Evolutionary conservation across 2,329 filamentous ascomycete genomes (phyloP).

Genomic region (Tolypocladium tundrense): DNA sequence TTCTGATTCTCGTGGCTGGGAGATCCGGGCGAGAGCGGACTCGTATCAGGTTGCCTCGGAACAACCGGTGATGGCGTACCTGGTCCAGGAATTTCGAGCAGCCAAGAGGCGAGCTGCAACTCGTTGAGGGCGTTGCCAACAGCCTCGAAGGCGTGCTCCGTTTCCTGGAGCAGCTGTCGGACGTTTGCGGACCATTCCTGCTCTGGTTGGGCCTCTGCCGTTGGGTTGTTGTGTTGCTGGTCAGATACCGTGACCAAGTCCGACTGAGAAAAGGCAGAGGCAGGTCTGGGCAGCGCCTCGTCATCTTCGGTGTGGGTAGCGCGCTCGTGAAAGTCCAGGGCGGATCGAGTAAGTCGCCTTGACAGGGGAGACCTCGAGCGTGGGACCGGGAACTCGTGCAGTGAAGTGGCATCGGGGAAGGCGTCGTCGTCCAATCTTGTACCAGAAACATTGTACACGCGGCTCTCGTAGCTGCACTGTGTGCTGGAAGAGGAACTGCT

Average conservation of each 20-base stretch:
- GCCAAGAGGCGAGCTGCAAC: constrained; percentile 18
- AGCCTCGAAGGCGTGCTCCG: constrained; percentile 39
- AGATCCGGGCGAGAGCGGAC: neutral
- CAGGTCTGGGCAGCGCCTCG: neutral
- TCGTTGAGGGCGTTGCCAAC: constrained; percentile 31
- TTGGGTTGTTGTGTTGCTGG: neutral
- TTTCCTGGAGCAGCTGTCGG: constrained; percentile 35
- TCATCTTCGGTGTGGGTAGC: neutral
- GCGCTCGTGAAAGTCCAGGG: neutral
- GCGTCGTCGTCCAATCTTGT: neutral
- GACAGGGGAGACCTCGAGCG: neutral
- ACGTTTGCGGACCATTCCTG: constrained; percentile 25
- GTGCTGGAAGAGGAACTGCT: neutral
- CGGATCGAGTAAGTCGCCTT: neutral
- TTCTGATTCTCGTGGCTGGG: neutral
- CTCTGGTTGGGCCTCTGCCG: neutral
- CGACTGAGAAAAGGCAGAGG: neutral
- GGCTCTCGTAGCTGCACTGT: neutral
- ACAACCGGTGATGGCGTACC: constrained; percentile 9
- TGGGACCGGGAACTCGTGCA: neutral
- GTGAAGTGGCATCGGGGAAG: neutral
- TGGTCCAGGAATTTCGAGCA: constrained; percentile 6
- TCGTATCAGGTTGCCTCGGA: neutral
- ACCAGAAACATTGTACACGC: neutral
- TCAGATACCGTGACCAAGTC: neutral